A percentile compares a stretch with the other conserved stretches of the same genome.
phyloP scores from a whole-genome alignment of 106 monocot species.

The Phalaenopsis equestris region DNA sequence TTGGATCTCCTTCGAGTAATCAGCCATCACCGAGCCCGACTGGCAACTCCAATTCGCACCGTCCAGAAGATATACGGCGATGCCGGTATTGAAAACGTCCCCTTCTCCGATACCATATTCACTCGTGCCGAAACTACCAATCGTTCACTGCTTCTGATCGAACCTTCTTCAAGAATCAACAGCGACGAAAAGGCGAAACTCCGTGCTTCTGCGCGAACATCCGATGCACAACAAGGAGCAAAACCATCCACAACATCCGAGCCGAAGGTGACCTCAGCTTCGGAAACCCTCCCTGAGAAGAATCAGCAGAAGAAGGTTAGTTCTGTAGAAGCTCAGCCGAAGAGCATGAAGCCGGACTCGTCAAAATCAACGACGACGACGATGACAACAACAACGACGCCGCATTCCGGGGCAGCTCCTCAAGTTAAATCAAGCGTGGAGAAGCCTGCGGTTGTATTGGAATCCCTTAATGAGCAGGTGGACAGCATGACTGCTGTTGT shows the following conservation, averaged over 20 bases:
- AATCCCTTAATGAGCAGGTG: background rate
- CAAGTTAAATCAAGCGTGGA: constrained; percentile 11
- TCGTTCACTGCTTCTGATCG: constrained; percentile 67
- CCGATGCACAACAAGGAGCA: constrained; percentile 33
- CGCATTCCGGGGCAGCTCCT: no score
- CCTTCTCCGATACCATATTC: constrained; percentile 59
- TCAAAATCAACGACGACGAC: constrained; percentile 10
- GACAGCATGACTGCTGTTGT: background rate
- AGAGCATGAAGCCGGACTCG: constrained; percentile 14
- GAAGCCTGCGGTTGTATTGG: background rate
- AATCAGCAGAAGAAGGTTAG: constrained; percentile 30
- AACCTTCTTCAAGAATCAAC: constrained; percentile 39
- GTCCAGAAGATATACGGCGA: constrained; percentile 81
- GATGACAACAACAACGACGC: no score
- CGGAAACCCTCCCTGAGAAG: constrained; percentile 31
- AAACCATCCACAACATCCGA: constrained; percentile 30
- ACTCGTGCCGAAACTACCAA: constrained; percentile 22
- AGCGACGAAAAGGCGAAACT: constrained; percentile 45
- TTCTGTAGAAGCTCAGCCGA: constrained; percentile 16
- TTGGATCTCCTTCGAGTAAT: constrained; percentile 89
- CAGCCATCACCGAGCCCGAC: constrained; percentile 83
- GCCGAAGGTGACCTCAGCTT: constrained; percentile 13
- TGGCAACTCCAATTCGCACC: constrained; percentile 91
- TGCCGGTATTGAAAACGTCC: constrained; percentile 59
- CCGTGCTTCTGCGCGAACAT: constrained; percentile 18